A percentile compares a stretch with the other conserved stretches of the same genome.
Conservation (phyloP, 371 early-diverging fungal genomes). For the Mortierella sp. region DNA sequence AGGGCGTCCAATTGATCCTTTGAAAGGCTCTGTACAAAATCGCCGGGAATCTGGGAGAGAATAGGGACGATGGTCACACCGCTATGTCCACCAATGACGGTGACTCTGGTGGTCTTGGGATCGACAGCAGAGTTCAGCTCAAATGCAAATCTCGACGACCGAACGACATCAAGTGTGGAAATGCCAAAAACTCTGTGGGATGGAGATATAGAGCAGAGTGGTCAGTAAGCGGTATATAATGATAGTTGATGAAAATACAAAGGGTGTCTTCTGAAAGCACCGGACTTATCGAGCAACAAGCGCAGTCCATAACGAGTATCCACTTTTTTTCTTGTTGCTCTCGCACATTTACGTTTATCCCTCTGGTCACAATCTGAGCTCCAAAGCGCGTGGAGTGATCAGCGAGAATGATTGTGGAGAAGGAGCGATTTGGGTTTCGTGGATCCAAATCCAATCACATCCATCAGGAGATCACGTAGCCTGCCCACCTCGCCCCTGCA, state of each 20-base stretch:
- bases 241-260: not conserved
- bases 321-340: no score
- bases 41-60: slow-evolving; percentile 66
- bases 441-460: no score
- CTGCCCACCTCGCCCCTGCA: no score
- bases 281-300: no score
- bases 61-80: slow-evolving; percentile 87
- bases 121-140: slow-evolving; percentile 64
- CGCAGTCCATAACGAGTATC: no score
- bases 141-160: slow-evolving; percentile 82
- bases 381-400: no score
- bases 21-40: slow-evolving; percentile 59
- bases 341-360: no score
- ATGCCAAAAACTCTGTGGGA: slow-evolving; percentile 81
- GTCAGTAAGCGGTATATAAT: not conserved
- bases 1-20: slow-evolving; percentile 79
- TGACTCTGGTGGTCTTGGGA: slow-evolving; percentile 68
- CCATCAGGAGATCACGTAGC: no score
- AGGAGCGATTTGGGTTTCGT: no score
- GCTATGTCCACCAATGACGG: slow-evolving; percentile 89
- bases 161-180: slow-evolving; percentile 85
- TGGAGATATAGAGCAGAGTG: not conserved
- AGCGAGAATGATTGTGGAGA: no score
- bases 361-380: no score
- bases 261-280: no score